Conservation (phyloP, 306 rosid species). For the Castanea sativa region DNA sequence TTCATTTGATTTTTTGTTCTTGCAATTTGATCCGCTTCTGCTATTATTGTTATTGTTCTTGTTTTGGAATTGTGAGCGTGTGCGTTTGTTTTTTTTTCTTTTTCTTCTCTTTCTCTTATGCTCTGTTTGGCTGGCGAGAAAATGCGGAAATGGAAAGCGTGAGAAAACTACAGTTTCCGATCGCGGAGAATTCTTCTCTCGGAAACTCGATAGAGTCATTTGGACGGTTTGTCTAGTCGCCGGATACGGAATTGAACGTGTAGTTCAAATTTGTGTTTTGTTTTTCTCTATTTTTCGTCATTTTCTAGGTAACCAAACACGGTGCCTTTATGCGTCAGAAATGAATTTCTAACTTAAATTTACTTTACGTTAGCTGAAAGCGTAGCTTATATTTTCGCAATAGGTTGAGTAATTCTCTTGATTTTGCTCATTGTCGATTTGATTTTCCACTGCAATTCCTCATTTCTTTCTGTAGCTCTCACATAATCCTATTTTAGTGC, state of each 20-base stretch:
- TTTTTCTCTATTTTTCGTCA: background rate
- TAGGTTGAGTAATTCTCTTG: background rate
- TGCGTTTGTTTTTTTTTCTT: background rate
- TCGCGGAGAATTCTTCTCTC: constrained; percentile 4
- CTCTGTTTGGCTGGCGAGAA: constrained; percentile 20
- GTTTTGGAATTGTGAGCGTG: background rate
- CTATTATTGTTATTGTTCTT: background rate
- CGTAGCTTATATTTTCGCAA: background rate
- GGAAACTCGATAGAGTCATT: background rate
- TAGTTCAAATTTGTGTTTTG: background rate
- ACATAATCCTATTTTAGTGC: background rate
- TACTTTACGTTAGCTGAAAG: background rate
- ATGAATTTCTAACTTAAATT: background rate
- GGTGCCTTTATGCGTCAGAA: background rate
- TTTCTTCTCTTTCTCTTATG: background rate
- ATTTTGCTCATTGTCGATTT: background rate
- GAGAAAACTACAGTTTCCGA: background rate
- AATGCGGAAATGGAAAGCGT: background rate
- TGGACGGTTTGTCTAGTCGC: background rate
- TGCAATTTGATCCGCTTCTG: background rate
- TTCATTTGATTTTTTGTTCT: too few relatives aligned
- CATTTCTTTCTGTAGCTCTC: background rate
- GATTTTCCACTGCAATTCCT: background rate
- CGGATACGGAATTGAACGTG: background rate
- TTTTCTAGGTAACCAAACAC: background rate